phyloP scores from a whole-genome alignment of 2,329 filamentous ascomycete species.

The Aspergillus ustus region DNA sequence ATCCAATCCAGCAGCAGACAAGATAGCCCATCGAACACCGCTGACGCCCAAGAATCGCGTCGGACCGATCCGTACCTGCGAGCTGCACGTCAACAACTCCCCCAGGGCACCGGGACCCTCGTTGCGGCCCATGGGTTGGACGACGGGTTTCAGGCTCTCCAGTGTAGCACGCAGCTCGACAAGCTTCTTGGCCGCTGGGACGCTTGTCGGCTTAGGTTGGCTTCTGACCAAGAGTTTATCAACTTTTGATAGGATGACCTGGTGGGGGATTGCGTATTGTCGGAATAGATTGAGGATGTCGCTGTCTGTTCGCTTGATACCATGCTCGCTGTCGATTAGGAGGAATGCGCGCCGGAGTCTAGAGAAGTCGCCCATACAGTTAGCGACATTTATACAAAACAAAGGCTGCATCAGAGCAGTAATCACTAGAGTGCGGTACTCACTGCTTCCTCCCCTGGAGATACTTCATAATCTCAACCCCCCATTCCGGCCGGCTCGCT shows the following conservation, averaged over 20 bases:
- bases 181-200: slow-evolving; percentile 32
- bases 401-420: background rate
- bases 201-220: slow-evolving; percentile 36
- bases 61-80: slow-evolving; percentile 52
- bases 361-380: background rate
- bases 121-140: slow-evolving; percentile 50
- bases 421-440: slow-evolving; percentile 25
- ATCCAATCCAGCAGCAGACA: slow-evolving; percentile 65
- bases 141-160: slow-evolving; percentile 41
- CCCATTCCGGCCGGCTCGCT: slow-evolving; percentile 66
- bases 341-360: slow-evolving; percentile 66
- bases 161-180: slow-evolving; percentile 46
- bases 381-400: background rate
- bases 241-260: slow-evolving; percentile 69
- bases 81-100: slow-evolving; percentile 65
- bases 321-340: slow-evolving; percentile 66
- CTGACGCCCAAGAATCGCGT: slow-evolving; percentile 62
- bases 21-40: slow-evolving; percentile 66
- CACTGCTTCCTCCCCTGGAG: slow-evolving; percentile 64
- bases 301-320: slow-evolving; percentile 65
- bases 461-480: slow-evolving; percentile 70
- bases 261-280: slow-evolving; percentile 62
- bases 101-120: slow-evolving; percentile 53
- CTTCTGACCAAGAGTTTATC: slow-evolving; percentile 58
- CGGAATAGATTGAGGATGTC: slow-evolving; percentile 62